phyloP scores from a whole-genome alignment of 208 protist genomes.

The Leishmania amazonensis region DNA sequence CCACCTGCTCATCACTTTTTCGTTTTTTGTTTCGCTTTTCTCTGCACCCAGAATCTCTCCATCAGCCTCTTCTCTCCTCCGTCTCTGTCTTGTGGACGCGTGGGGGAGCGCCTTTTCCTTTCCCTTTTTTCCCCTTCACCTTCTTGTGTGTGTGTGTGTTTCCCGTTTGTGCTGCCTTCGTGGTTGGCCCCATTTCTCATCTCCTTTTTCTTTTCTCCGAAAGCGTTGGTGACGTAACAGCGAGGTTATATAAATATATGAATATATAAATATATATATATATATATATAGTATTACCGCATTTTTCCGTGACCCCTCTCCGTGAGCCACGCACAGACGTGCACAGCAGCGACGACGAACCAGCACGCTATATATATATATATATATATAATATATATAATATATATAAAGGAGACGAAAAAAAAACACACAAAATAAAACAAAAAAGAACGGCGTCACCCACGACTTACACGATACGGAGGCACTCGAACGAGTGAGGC shows the following conservation, averaged over 20 bases:
- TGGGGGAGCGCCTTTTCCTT: background rate
- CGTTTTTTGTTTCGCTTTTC: background rate
- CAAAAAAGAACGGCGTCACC: background rate
- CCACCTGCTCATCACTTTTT: background rate
- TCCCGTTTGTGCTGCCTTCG: no score
- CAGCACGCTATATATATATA: background rate
- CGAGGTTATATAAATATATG: no score
- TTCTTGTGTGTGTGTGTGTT: background rate
- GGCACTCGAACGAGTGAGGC: background rate
- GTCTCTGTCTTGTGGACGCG: slow-evolving; percentile 1
- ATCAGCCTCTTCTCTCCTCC: background rate
- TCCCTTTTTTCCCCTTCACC: background rate
- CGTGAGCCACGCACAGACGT: background rate
- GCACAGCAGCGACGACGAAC: background rate
- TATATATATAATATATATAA: no score
- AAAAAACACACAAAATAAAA: background rate
- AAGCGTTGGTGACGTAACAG: no score
- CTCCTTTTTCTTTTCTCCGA: background rate
- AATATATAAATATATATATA: no score
- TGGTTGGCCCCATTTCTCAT: background rate
- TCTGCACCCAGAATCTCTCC: background rate
- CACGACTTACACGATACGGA: background rate
- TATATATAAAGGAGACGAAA: background rate
- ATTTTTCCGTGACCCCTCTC: no score
- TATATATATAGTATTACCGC: no score